Conservation (phyloP, 805 yeast species). For the Starmerella apicola region DNA sequence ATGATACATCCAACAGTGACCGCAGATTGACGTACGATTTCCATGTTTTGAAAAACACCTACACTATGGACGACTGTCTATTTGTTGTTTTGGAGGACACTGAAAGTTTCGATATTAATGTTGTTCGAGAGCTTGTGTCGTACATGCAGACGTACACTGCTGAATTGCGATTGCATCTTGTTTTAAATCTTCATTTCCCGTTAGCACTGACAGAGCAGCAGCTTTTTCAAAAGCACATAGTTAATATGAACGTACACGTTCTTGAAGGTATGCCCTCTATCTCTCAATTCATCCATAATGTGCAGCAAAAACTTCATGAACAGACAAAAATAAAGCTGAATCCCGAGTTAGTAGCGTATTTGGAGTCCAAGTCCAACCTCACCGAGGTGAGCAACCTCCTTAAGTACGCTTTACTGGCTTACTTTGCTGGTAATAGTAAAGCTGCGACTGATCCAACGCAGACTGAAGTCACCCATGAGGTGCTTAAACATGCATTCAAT, state of each 20-base stretch:
- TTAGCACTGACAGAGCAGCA: slow-evolving; percentile 28
- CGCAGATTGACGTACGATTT: slow-evolving; percentile 30
- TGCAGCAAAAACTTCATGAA: background rate
- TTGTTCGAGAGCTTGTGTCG: slow-evolving; percentile 24
- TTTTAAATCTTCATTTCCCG: slow-evolving; percentile 29
- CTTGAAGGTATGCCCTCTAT: slow-evolving; percentile 8
- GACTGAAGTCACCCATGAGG: slow-evolving; percentile 27
- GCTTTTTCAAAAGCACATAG: slow-evolving; percentile 23
- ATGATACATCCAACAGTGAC: slow-evolving; percentile 20
- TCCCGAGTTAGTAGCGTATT: slow-evolving; percentile 3
- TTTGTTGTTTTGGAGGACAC: slow-evolving; percentile 30
- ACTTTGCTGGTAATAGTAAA: slow-evolving; percentile 28
- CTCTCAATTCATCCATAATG: slow-evolving; percentile 9
- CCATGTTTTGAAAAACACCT: slow-evolving; percentile 28
- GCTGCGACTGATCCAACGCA: slow-evolving; percentile 27
- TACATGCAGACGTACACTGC: slow-evolving; percentile 26
- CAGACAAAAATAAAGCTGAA: background rate
- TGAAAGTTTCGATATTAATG: slow-evolving; percentile 27
- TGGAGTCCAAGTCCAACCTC: background rate
- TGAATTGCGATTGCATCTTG: slow-evolving; percentile 26
- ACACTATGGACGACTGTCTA: slow-evolving; percentile 11
- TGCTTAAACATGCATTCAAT: slow-evolving; percentile 30
- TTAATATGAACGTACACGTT: slow-evolving; percentile 17
- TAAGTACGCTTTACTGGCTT: slow-evolving; percentile 27
- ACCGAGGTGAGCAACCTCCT: slow-evolving; percentile 19